phyloP scores from a whole-genome alignment of 148 eudicot genomes.

The Camellia japonica region DNA sequence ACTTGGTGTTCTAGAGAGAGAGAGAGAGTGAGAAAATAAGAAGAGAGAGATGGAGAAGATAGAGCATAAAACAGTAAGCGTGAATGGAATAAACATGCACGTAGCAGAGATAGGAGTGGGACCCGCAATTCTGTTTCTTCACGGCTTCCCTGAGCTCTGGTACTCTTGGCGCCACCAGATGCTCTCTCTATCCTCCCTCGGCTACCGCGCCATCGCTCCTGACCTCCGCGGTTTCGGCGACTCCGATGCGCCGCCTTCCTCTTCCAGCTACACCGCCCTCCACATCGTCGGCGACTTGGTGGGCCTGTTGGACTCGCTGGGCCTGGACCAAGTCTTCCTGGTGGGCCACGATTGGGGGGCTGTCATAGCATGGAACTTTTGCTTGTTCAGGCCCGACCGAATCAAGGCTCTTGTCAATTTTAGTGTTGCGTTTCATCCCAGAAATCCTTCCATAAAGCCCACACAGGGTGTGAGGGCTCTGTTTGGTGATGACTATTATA shows the following conservation, averaged over 20 bases:
- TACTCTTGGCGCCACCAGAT: slow-evolving; percentile 50
- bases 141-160: slow-evolving; percentile 49
- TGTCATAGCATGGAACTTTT: slow-evolving; percentile 26
- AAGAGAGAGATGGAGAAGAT: slow-evolving; percentile 35
- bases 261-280: slow-evolving; percentile 29
- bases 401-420: slow-evolving; percentile 34
- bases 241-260: slow-evolving; percentile 28
- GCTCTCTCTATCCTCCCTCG: slow-evolving; percentile 29
- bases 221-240: slow-evolving; percentile 47
- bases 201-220: slow-evolving; percentile 37
- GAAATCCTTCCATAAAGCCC: slow-evolving; percentile 22
- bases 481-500: slow-evolving; percentile 34
- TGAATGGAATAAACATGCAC: slow-evolving; percentile 37
- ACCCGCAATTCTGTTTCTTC: slow-evolving; percentile 35
- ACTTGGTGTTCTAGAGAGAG: too few relatives aligned
- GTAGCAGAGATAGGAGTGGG: slow-evolving; percentile 39
- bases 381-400: slow-evolving; percentile 34
- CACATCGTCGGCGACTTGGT: slow-evolving; percentile 40
- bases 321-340: slow-evolving; percentile 30
- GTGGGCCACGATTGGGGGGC: slow-evolving; percentile 43
- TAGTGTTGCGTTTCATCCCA: slow-evolving; percentile 26
- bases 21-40: background rate
- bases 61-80: slow-evolving; percentile 23
- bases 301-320: slow-evolving; percentile 28
- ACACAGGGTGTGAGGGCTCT: slow-evolving; percentile 4